A percentile compares a stretch with the other conserved stretches of the same genome.
phyloP scores from a whole-genome alignment of 257 asterid genomes.

The Sherardia arvensis region DNA sequence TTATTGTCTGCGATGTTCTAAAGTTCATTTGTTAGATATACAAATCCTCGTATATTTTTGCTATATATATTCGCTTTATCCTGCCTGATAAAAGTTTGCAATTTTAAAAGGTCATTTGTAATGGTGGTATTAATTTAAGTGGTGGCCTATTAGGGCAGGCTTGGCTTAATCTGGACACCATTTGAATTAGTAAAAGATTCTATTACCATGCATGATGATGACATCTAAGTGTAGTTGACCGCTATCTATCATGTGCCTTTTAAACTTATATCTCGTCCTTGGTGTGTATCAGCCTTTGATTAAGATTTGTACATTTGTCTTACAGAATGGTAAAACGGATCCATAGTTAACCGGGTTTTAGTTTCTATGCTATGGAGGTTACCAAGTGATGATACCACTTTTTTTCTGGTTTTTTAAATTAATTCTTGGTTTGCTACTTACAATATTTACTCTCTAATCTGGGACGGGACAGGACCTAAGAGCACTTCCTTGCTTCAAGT shows the following conservation, averaged over 20 bases:
- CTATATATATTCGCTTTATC: no score
- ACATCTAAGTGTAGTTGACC: no score
- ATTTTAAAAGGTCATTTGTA: no score
- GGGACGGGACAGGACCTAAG: constrained; percentile 46
- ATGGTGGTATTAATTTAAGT: no score
- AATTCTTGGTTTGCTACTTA: constrained; percentile 1
- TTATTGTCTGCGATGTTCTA: no score
- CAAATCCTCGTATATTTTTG: no score
- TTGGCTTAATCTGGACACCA: not conserved
- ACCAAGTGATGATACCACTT: not conserved
- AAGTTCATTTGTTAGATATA: no score
- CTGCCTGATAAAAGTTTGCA: no score
- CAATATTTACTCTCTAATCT: constrained; percentile 9
- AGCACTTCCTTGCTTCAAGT: constrained; percentile 40
- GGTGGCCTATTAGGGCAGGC: no score
- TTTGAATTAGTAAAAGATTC: not conserved
- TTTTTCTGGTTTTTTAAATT: not conserved
- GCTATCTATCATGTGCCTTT: not conserved
- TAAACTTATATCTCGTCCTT: not conserved
- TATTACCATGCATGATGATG: no score
- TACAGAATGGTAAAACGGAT: not conserved
- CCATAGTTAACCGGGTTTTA: not conserved
- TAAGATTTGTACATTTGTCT: not conserved
- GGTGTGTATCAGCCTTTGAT: not conserved
- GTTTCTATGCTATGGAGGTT: not conserved